phyloP scores from a whole-genome alignment of 768 basidiomycete species.

The Inosperma sp. region DNA sequence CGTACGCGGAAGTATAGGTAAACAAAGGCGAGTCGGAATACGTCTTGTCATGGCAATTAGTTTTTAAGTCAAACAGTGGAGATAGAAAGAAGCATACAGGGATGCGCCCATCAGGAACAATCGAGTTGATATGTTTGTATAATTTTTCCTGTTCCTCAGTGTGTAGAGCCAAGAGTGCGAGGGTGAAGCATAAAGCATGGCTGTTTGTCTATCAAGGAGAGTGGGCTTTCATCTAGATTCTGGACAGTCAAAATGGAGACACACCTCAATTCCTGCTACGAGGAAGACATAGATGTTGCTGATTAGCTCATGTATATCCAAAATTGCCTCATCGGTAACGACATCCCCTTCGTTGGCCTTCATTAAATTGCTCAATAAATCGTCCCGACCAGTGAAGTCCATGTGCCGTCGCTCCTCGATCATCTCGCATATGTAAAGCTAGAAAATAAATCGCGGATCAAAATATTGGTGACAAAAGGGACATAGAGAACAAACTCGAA shows the following conservation, averaged over 20 bases:
- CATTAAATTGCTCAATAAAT: slow-evolving; percentile 50
- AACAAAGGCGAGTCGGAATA: slow-evolving; percentile 40
- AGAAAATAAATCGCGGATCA: background rate
- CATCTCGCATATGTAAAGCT: slow-evolving; percentile 50
- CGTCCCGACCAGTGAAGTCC: slow-evolving; percentile 39
- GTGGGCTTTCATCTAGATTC: no score
- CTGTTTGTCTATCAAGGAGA: no score
- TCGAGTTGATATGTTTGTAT: slow-evolving; percentile 31
- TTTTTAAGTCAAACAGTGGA: slow-evolving; percentile 2
- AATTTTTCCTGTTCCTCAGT: slow-evolving; percentile 37
- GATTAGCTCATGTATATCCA: slow-evolving; percentile 22
- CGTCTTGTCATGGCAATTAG: slow-evolving; percentile 20
- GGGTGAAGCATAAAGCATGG: no score
- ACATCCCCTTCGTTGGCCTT: slow-evolving; percentile 40
- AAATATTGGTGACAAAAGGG: background rate
- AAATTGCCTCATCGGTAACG: slow-evolving; percentile 41
- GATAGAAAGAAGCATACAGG: slow-evolving; percentile 25
- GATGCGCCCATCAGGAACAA: slow-evolving; percentile 29
- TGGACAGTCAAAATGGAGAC: slow-evolving; percentile 4
- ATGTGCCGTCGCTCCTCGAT: slow-evolving; percentile 38
- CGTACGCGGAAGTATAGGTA: slow-evolving; percentile 38
- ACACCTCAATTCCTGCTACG: slow-evolving; percentile 61
- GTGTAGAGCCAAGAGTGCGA: no score
- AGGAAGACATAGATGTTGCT: slow-evolving; percentile 47
- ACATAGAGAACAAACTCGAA: slow-evolving; percentile 30